Conservation (phyloP, 2,329 filamentous ascomycete species). For the Fusarium circinatum region DNA sequence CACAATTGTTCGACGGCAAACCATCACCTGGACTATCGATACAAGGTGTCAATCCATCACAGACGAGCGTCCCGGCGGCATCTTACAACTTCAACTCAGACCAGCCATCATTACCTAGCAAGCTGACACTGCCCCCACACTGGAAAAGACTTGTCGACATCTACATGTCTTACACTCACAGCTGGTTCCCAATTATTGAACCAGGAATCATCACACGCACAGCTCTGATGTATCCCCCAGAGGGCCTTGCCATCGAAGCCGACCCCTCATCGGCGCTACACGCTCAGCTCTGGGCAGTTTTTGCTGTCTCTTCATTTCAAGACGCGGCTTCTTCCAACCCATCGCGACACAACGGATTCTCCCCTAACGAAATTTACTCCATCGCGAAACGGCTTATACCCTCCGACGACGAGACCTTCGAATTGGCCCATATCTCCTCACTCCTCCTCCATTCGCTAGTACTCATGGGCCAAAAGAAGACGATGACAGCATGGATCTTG, state of each 20-base stretch:
- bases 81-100: conserved; percentile 11
- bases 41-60: conserved; percentile 19
- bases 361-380: conserved; percentile 56
- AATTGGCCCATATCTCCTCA: conserved; percentile 51
- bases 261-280: conserved; percentile 53
- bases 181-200: conserved; percentile 79
- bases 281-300: conserved; percentile 68
- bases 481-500: conserved; percentile 69
- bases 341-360: background rate
- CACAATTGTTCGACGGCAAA: conserved; percentile 31
- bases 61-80: conserved; percentile 8
- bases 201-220: conserved; percentile 68
- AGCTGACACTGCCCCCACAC: conserved; percentile 58
- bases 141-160: conserved; percentile 73
- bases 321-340: conserved; percentile 47
- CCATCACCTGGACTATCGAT: conserved; percentile 33
- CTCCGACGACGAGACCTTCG: conserved; percentile 57
- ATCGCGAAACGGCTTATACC: conserved; percentile 62
- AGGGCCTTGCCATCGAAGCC: conserved; percentile 46
- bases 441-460: conserved; percentile 69
- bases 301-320: conserved; percentile 68
- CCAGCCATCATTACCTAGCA: conserved; percentile 24
- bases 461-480: conserved; percentile 68
- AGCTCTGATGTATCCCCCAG: conserved; percentile 55
- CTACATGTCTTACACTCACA: conserved; percentile 80